Base-by-base conservation (phyloP, 768 basidiomycete species). In the Boletus subcaerulescens region DNA sequence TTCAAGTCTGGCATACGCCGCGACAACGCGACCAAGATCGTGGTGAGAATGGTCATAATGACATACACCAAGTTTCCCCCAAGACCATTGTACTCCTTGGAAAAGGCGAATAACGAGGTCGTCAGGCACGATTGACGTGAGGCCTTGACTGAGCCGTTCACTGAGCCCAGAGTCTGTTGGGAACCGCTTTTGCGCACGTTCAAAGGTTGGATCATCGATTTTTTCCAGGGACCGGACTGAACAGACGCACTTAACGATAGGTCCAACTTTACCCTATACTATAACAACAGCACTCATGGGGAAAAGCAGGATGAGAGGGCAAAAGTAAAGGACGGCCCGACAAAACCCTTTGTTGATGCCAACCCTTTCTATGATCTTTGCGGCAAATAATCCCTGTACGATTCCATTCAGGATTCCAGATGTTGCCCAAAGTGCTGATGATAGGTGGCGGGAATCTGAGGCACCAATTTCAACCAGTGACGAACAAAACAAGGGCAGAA, bases 71-170 rank as follows among this genome's bases (percentile, higher is more conserved):
- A 71, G 56, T 79, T 78, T 7, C 82, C 83, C 6, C 76, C 73
- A 2, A 84, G 58, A 7, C 79, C 40, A 42, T 78, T 75, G 55
- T 73, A 63, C 55, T 82, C 63, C 26, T 80, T 75, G 1, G 81
- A 81, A 24, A 76, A 60, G 5, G 83, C 79, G 51, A 82, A 83
- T 22, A 81, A 60, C 0, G 81, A 81, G 1, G 80, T 79, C 6
- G 76, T 65, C 32, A 76, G 41, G 74, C 1, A 76, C 73, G 12
- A 77, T 65, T 6, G 79, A 76, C 3, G 73, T 76, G 2, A 72
- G 68, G 13, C 75, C 80, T 31, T 84, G 83, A 2, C 77, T 73
- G 17, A 84, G 69, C 83, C 83, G 56, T 84, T 82, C 2, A 77
- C 79, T 12, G 82, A 77, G 12, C 83, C 83, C 5, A 85, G 71